Conservation (phyloP, 495 filamentous ascomycete genomes). For the Letharia lupina region DNA sequence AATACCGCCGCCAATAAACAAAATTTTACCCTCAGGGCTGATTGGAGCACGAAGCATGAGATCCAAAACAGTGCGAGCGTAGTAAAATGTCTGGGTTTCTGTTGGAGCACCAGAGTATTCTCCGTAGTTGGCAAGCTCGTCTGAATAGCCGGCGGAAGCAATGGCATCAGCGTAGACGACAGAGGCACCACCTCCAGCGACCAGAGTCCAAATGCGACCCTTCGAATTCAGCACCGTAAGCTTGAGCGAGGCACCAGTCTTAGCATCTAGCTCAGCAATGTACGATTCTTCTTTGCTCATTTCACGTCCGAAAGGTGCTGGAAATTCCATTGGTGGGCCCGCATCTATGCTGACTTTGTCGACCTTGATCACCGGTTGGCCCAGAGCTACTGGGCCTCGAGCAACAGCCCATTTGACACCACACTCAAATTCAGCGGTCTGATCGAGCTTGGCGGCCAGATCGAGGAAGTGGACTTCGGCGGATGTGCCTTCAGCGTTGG, state of each 20-base stretch:
- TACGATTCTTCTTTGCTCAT: slow-evolving; percentile 97
- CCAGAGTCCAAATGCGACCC: slow-evolving; percentile 94
- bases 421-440: slow-evolving; percentile 99
- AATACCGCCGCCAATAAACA: slow-evolving; percentile 99
- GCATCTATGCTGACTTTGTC: slow-evolving; percentile 90
- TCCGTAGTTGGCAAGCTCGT: slow-evolving; percentile 97
- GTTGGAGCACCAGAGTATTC: slow-evolving; percentile 99
- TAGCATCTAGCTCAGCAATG: slow-evolving; percentile 96
- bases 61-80: slow-evolving; percentile 91
- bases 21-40: slow-evolving; percentile 85
- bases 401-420: slow-evolving; percentile 98
- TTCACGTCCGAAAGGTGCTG: slow-evolving; percentile 96
- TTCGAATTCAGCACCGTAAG: slow-evolving; percentile 87
- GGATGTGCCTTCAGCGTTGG: slow-evolving; percentile 83
- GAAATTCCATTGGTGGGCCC: slow-evolving; percentile 97
- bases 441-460: slow-evolving; percentile 95
- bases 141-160: slow-evolving; percentile 88
- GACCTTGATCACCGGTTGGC: slow-evolving; percentile 53
- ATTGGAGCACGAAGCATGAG: slow-evolving; percentile 91
- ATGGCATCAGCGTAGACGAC: slow-evolving; percentile 99
- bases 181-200: slow-evolving; percentile 98
- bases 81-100: slow-evolving; percentile 97
- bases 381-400: slow-evolving; percentile 77
- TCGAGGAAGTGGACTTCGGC: slow-evolving; percentile 97
- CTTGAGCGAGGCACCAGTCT: slow-evolving; percentile 98